phyloP scores from a whole-genome alignment of 2,329 filamentous ascomycete genomes.

The Alternaria brassicae region DNA sequence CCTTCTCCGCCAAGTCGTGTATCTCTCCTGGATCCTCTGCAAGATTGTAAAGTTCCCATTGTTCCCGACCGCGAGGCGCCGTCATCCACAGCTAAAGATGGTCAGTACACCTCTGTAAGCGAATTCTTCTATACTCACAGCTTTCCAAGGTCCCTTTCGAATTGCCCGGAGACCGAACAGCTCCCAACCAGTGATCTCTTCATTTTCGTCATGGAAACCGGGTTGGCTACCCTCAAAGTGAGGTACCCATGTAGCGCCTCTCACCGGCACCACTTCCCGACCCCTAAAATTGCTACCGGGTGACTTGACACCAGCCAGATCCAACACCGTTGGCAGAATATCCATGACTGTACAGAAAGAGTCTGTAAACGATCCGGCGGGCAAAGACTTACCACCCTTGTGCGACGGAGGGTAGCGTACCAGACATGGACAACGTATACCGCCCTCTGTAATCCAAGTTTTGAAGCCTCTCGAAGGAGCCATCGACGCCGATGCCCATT shows the following conservation, averaged over 20 bases:
- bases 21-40: conserved; percentile 61
- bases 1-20: conserved; percentile 48
- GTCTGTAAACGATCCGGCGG: neutral
- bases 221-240: conserved; percentile 34
- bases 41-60: conserved; percentile 66
- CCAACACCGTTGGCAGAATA: conserved; percentile 47
- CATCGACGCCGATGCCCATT: conserved; percentile 39
- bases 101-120: neutral
- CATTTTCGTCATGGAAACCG: conserved; percentile 60
- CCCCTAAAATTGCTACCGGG: conserved; percentile 39
- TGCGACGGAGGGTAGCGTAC: neutral
- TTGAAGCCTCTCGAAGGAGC: conserved; percentile 32
- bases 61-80: conserved; percentile 61
- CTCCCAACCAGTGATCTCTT: neutral
- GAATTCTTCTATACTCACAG: neutral
- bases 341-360: conserved; percentile 50
- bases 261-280: conserved; percentile 23
- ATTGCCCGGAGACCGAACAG: neutral
- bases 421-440: conserved; percentile 11
- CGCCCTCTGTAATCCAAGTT: conserved; percentile 32
- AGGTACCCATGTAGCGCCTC: conserved; percentile 10
- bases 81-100: conserved; percentile 59
- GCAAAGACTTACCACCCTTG: neutral
- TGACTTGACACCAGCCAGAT: conserved; percentile 43
- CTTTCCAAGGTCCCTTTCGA: neutral